Conservation (phyloP, 2,329 filamentous ascomycete genomes). For the Torrubiella hemipterigena region DNA sequence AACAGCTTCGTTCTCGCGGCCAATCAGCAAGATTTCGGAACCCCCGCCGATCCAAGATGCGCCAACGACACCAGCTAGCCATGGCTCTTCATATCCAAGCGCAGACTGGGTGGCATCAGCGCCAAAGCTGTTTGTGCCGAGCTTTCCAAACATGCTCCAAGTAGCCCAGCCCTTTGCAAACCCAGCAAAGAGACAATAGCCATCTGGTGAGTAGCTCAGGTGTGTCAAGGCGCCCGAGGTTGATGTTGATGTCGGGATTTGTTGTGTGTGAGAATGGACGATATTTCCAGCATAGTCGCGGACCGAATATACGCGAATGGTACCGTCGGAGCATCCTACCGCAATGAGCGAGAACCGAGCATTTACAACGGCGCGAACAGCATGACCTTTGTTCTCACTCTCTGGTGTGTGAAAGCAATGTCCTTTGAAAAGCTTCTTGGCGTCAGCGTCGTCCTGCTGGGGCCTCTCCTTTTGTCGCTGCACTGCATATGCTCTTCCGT, state of each 20-base stretch:
- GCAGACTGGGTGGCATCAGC: constrained; percentile 52
- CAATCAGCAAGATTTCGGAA: constrained; percentile 69
- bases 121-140: constrained; percentile 72
- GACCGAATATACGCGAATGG: constrained; percentile 80
- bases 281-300: constrained; percentile 92
- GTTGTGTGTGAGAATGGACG: constrained; percentile 69
- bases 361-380: constrained; percentile 73
- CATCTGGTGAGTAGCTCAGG: constrained; percentile 82
- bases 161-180: constrained; percentile 89
- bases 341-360: constrained; percentile 90
- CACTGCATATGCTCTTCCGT: constrained; percentile 82
- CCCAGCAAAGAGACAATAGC: constrained; percentile 89
- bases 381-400: constrained; percentile 43
- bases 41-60: constrained; percentile 83
- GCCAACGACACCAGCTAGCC: constrained; percentile 68
- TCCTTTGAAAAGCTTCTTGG: constrained; percentile 69
- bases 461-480: constrained; percentile 49
- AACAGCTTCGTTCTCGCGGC: constrained; percentile 60
- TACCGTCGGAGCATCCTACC: constrained; percentile 68
- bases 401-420: constrained; percentile 79
- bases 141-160: constrained; percentile 96
- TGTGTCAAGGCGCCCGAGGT: constrained; percentile 62
- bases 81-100: constrained; percentile 64
- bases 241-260: constrained; percentile 52
- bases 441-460: constrained; percentile 31